Base-by-base conservation (phyloP, 169 alveolate species). In the Plasmodium sp. region DNA sequence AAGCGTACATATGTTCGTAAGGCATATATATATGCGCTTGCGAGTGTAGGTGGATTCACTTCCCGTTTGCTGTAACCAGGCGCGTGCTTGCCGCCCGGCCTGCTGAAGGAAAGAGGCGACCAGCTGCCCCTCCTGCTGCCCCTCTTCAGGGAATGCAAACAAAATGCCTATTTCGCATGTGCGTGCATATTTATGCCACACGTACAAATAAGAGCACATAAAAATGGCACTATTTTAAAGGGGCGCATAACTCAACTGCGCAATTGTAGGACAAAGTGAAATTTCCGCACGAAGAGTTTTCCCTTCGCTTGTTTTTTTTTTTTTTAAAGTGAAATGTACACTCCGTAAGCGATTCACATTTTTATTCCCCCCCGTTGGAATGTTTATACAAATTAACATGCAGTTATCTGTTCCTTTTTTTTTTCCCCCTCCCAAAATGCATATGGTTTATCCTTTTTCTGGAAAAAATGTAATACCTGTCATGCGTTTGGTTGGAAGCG, bases 381-480 rank as follows among this genome's bases (percentile, higher is more conserved):
- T 67, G 77, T 67, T 67, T 31, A 67, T 67, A 22, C 84, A 79
- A 18, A 81, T 83, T 58, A 67, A 58, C 67, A 67, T 67, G 33
- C 77, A 67, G 39, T 22, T 31, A 31, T 67, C 16, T 16, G 54
- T 81, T 81, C 7, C 4, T 41, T 45, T 36, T 22, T 51, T 22
- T 48, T 43, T 81, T 43, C 45, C 45, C 7, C 16, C 31, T 0
- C 16, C 27, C 39, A 33, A 16, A 33, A 16, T 27, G 18, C 7
- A 79, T 16, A 80, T 16, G 56, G 1, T 14, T 39, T 9, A 51
- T 51, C 27, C 22, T 3, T 51, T 2, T 51, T 0, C 62, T 16
- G 9, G 62, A 51, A 51, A 48, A 51, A 14, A 16, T 0, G 27
- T 14, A 51, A 16, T 51, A 51, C 27, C 27, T 14, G 62, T 51